A percentile compares a stretch with the other conserved stretches of the same genome.
phyloP scores from a whole-genome alignment of 2,329 filamentous ascomycete species.

The Alternaria burnsii region DNA sequence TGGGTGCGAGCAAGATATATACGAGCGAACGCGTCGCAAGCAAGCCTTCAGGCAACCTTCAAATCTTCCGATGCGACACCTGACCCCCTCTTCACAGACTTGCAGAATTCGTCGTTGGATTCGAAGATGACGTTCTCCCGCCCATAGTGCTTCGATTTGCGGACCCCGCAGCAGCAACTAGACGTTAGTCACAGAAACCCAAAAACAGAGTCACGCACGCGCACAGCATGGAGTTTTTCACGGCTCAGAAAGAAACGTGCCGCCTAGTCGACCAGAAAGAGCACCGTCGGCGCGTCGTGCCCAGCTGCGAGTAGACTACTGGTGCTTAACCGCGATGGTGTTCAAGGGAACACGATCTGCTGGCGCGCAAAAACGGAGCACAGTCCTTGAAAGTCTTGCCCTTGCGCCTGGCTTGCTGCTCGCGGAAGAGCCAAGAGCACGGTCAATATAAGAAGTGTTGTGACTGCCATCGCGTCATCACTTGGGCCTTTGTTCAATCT shows the following conservation, averaged over 20 bases:
- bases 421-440: conserved; percentile 24
- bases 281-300: conserved; percentile 33
- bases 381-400: conserved; percentile 17
- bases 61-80: background rate
- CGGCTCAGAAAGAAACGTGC: conserved; percentile 18
- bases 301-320: conserved; percentile 32
- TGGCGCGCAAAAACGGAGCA: conserved; percentile 15
- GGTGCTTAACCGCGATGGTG: conserved; percentile 36
- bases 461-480: conserved; percentile 24
- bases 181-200: conserved; percentile 37
- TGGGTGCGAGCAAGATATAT: background rate
- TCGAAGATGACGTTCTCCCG: conserved; percentile 9
- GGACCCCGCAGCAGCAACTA: conserved; percentile 29
- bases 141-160: conserved; percentile 9
- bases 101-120: background rate
- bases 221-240: conserved; percentile 20
- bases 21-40: conserved; percentile 1
- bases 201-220: conserved; percentile 33
- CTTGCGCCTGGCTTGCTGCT: conserved; percentile 24
- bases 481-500: conserved; percentile 20
- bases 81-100: background rate
- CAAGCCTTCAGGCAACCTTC: background rate
- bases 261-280: conserved; percentile 18
- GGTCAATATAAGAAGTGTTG: conserved; percentile 22
- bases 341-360: conserved; percentile 27